phyloP scores from a whole-genome alignment of 495 filamentous ascomycete genomes.

The Penicillium canescens region DNA sequence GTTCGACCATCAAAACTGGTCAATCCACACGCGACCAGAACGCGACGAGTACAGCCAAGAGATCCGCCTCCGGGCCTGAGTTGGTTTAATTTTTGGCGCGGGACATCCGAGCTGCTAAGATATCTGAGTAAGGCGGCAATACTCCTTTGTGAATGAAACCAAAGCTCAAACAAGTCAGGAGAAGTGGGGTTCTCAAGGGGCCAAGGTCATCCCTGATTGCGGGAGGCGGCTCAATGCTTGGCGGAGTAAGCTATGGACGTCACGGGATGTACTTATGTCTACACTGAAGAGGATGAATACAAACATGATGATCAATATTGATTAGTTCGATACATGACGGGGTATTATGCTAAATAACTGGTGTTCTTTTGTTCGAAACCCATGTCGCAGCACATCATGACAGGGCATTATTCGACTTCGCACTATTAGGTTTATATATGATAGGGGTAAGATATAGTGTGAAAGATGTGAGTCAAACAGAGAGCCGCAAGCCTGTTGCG shows the following conservation, averaged over 20 bases:
- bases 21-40: background rate
- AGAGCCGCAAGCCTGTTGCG: conserved; percentile 33
- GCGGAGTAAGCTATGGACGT: background rate
- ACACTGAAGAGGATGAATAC: background rate
- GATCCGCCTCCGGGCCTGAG: no score
- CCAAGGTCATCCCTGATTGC: conserved; percentile 5
- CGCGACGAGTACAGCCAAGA: background rate
- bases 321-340: conserved; percentile 14
- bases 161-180: conserved; percentile 5
- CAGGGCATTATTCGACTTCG: conserved; percentile 18
- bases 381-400: conserved; percentile 26
- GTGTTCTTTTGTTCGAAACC: conserved; percentile 15
- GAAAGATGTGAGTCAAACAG: conserved; percentile 1
- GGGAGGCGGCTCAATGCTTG: background rate
- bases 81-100: no score
- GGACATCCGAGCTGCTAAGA: no score
- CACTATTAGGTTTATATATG: conserved; percentile 24
- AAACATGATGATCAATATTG: conserved; percentile 1
- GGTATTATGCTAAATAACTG: conserved; percentile 33
- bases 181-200: conserved; percentile 8
- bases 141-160: background rate
- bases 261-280: background rate
- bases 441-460: conserved; percentile 6
- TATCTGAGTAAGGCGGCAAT: background rate
- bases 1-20: background rate